Evolutionary conservation across 768 basidiomycete genomes (phyloP), one percentile per base, ranked within the genome.

Genomic region (Leccinum longicurvipes): DNA sequence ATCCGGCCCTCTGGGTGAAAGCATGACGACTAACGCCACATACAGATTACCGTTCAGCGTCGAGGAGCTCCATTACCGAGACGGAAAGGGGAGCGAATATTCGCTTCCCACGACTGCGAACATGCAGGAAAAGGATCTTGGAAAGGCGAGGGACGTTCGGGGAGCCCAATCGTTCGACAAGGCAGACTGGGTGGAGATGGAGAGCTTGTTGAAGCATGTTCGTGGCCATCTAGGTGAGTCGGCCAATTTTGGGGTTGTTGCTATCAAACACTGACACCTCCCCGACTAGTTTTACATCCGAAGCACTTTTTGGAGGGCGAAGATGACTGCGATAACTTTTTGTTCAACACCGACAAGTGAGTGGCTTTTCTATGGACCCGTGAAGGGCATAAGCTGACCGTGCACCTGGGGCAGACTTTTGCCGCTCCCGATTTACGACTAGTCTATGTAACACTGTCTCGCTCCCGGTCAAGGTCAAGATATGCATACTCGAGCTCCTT

Each of bases 261-360:
- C 3, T 17, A 8, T n/a, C 57, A 55, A 8, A 44, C 23, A 10
- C 44, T 10, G 6, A 46, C 24, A 3, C 46, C 10, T 17, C 4
- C 15, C 9, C n/a, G 17, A 41, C n/a, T 36, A 96, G 95, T 98
- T 36, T 53, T 91, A 11, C 90, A 90, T 73, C 86, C 95, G 2
- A 89, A 79, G 15, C 83, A 85, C 11, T 98, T 98, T 75, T 66
- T 98, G 57, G 95, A 98, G 71, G 89, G 84, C n/a, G 95, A 98
- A 72, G 93, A 96, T 67, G 78, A 84, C 1, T 86, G 89, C 6
- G 88, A 95, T 61, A 98, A 98, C 69, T 96, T 97, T 76, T 73
- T 97, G 57, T 96, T 96, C 74, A 91, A 90, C 65, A 83, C 91
- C 27, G 94, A 96, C 66, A 79, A 81, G 89, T 87, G 59, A 56